Conservation (phyloP, 2,329 filamentous ascomycete genomes). For the Sporothrix humicola region DNA sequence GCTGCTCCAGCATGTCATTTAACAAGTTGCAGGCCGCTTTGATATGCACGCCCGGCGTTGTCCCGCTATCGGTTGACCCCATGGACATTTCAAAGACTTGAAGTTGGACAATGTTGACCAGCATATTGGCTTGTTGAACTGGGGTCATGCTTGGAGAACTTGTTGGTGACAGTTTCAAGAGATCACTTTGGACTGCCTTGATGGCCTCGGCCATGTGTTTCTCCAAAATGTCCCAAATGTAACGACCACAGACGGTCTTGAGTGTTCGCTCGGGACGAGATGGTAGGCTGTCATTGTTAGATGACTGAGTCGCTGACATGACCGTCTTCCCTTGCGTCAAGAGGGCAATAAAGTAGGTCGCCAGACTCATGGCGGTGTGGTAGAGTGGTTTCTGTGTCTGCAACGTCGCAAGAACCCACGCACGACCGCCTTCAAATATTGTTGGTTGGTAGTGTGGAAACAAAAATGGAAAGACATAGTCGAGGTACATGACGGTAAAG, state of each 20-base stretch:
- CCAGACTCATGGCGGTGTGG: slow-evolving; percentile 6
- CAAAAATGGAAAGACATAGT: slow-evolving; percentile 66
- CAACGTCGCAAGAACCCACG: slow-evolving; percentile 50
- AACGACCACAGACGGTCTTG: background rate
- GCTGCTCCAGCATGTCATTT: background rate
- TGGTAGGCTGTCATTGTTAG: too few species aligned
- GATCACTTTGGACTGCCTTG: background rate
- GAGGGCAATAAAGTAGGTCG: background rate
- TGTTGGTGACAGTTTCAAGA: background rate
- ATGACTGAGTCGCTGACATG: background rate
- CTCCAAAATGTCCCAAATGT: background rate
- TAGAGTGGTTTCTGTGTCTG: background rate
- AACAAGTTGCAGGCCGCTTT: background rate
- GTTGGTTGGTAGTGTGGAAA: slow-evolving; percentile 67
- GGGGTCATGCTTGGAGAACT: background rate
- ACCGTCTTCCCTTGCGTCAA: background rate
- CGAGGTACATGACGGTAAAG: slow-evolving; percentile 60
- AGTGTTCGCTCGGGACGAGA: background rate
- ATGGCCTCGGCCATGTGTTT: background rate
- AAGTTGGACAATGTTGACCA: slow-evolving; percentile 10
- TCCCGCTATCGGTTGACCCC: background rate
- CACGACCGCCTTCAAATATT: slow-evolving; percentile 59
- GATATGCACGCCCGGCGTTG: background rate
- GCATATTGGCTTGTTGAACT: background rate
- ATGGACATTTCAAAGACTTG: background rate